phyloP scores from a whole-genome alignment of 2,329 filamentous ascomycete genomes.

The Fusarium oxysporum region DNA sequence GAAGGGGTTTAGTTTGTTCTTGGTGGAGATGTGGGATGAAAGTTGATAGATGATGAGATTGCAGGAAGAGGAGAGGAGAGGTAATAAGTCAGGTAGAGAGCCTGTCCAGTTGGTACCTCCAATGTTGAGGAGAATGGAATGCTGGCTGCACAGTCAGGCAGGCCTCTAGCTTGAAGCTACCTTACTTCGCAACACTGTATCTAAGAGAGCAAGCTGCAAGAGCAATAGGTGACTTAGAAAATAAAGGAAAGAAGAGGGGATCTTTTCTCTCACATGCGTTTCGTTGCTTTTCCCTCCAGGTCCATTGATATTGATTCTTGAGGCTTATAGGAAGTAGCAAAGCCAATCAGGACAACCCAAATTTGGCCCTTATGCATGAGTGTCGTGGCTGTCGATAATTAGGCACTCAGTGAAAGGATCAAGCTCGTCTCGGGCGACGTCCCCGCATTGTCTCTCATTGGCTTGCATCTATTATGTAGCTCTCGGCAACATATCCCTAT shows the following conservation, averaged over 20 bases:
- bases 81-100: neutral
- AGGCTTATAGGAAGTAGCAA: constrained; percentile 22
- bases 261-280: neutral
- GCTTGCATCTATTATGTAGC: neutral
- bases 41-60: constrained; percentile 31
- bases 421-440: constrained; percentile 27
- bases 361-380: constrained; percentile 51
- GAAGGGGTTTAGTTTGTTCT: constrained; percentile 11
- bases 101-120: neutral
- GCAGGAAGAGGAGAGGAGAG: constrained; percentile 7
- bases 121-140: neutral
- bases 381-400: constrained; percentile 61
- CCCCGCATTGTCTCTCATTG: constrained; percentile 40
- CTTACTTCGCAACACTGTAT: constrained; percentile 6
- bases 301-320: constrained; percentile 8
- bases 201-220: neutral
- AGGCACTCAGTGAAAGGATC: constrained; percentile 51
- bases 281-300: neutral
- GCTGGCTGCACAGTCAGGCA: neutral
- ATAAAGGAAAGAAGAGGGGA: constrained; percentile 7
- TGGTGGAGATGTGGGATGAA: constrained; percentile 8
- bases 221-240: neutral
- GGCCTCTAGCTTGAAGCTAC: neutral
- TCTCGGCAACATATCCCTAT: constrained; percentile 1
- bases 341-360: constrained; percentile 26